Base-by-base conservation (phyloP, 2,329 filamentous ascomycete genomes). In the Beauveria brongniartii region DNA sequence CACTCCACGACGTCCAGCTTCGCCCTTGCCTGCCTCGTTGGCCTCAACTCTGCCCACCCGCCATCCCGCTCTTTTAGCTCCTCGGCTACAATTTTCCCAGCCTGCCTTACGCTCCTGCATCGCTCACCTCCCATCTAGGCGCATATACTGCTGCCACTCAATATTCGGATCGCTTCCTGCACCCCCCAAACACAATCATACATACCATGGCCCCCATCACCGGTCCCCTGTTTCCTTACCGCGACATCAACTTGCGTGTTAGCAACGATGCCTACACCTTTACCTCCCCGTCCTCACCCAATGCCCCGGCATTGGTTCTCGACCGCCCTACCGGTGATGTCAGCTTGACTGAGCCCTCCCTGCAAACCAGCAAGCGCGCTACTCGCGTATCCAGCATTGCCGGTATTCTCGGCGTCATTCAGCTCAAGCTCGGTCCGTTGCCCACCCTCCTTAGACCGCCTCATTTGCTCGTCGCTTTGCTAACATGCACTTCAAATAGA, bases 181-280 rank as follows among this genome's bases (percentile, higher is more conserved):
- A 30, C 37, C 37, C 47, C 14, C 4, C 14, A 16, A 37, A 12
- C 48, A 28, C 48, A 28, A 7, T 10, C 41, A 3, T 7, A n/a
- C 60, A 67, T 59, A 67, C 44, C 54, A 78, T 78, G 76, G 72
- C 74, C 62, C 70, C 73, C 61, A 67, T 75, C 43, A 70, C 70
- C 43, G 67, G 68, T 59, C 65, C 72, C 55, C 71, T 73, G 65
- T 75, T 84, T 67, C 94, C 93, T 24, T 99, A 92, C 77, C 86
- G 93, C 72, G 94, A 99, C 80, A 95, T 97, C 80, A 99, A 97
- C 75, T 86, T 99, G 74, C 92, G 96, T 75, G 90, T 92, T 66
- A 92, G 93, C 57, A 82, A 90, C 69, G 91, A 93, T 69, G 89
- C 94, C 72, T 99, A 99, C 80, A 91, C 92, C 69, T 99, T 99